A percentile compares a stretch with the other conserved stretches of the same genome.
Conservation (phyloP, 1,284 basidiomycete species). For the Apiotrichum sp. region DNA sequence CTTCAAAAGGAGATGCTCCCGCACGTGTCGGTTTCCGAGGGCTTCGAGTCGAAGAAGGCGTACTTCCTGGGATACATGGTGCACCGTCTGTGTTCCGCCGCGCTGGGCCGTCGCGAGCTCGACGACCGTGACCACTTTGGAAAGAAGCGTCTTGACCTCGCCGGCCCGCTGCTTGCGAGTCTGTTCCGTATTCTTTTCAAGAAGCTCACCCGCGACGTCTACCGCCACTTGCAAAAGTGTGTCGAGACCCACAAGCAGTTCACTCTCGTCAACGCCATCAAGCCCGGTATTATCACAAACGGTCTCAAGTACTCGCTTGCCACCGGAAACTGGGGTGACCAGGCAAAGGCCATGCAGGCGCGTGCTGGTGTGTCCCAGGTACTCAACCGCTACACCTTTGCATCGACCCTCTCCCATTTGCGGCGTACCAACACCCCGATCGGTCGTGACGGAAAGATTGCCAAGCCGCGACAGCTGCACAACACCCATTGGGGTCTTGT, state of each 20-base stretch:
- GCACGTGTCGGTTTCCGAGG: constrained; percentile 92
- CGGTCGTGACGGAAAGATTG: constrained; percentile 97
- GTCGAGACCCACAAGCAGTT: constrained; percentile 97
- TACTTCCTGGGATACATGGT: constrained; percentile 99
- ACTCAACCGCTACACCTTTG: constrained; percentile 96
- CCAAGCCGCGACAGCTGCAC: constrained; percentile 97
- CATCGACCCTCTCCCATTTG: constrained; percentile 94
- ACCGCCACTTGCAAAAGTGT: constrained; percentile 96
- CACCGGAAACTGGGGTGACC: constrained; percentile 99
- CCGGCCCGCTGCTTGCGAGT: constrained; percentile 88
- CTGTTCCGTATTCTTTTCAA: constrained; percentile 97
- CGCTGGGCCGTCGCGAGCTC: constrained; percentile 86
- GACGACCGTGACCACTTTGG: constrained; percentile 99
- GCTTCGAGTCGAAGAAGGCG: constrained; percentile 96
- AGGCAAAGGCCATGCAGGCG: constrained; percentile 95
- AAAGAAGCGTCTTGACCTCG: constrained; percentile 94
- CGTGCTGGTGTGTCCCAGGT: constrained; percentile 99
- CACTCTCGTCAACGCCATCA: constrained; percentile 84
- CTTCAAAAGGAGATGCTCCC: constrained; percentile 98
- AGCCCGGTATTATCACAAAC: constrained; percentile 94
- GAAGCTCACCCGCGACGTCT: constrained; percentile 94
- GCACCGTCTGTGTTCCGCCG: constrained; percentile 87
- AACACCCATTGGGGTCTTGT: constrained; percentile 99
- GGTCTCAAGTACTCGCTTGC: constrained; percentile 97
- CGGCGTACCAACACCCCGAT: constrained; percentile 98